These are phyloP conservation scores for Nothophoma quercina DNA, from an alignment of 2,329 filamentous ascomycete genomes.

Conservation along the genomic window DNA sequence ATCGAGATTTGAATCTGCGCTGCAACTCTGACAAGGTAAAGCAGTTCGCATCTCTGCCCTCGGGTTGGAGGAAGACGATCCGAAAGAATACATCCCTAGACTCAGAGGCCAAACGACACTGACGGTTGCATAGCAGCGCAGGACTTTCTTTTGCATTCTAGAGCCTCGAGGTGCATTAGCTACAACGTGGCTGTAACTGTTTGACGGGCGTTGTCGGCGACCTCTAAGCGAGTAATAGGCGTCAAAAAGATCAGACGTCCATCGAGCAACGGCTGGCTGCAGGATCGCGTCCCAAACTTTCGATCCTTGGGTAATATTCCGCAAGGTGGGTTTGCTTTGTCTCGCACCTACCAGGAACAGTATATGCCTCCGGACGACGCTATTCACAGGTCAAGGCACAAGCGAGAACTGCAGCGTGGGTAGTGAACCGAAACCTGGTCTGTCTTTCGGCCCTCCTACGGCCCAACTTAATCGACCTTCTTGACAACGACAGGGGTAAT, in stretches of 20 bases:
- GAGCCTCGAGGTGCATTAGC: neutral
- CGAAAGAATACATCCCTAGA: neutral
- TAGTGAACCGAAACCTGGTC: constrained; percentile 9
- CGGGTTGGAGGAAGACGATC: neutral
- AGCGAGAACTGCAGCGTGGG: neutral
- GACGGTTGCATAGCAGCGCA: neutral
- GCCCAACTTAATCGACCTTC: constrained; percentile 7
- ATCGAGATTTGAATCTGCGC: neutral
- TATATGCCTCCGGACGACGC: neutral
- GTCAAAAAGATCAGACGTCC: neutral
- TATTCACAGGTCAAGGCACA: neutral
- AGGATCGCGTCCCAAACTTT: constrained; percentile 12
- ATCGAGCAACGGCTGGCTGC: constrained; percentile 10
- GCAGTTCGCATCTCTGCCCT: neutral
- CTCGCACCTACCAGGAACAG: constrained; percentile 3
- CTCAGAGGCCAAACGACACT: neutral
- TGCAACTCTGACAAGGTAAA: neutral
- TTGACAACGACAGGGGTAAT: neutral
- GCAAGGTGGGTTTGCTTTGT: constrained; percentile 4
- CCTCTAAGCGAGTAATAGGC: constrained; percentile 13
- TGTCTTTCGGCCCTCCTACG: neutral
- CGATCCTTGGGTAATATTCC: neutral
- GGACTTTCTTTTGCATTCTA: constrained; percentile 12
- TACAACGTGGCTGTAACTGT: constrained; percentile 6
- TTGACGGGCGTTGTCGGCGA: constrained; percentile 14